Conservation (phyloP, 2,329 filamentous ascomycete species). For the Colletotrichum liaoningense region DNA sequence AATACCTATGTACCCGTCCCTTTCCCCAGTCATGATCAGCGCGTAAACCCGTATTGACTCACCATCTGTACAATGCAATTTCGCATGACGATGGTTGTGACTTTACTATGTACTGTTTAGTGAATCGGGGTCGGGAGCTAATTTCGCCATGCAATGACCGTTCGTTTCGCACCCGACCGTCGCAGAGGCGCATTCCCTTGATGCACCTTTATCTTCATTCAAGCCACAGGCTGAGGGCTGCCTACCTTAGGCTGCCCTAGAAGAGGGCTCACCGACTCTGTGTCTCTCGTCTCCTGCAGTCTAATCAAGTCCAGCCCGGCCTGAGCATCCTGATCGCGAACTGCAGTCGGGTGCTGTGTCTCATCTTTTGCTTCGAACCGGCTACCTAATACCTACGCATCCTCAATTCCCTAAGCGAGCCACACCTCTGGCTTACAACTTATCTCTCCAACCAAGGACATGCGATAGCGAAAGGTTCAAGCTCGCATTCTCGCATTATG, state of each 20-base stretch:
- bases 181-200: neutral
- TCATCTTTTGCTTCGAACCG: neutral
- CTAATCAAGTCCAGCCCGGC: neutral
- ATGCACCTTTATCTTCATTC: neutral
- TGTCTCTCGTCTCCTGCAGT: slow-evolving; percentile 9
- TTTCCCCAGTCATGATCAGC: slow-evolving; percentile 4
- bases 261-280: slow-evolving; percentile 19
- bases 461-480: slow-evolving; percentile 5
- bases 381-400: neutral
- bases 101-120: neutral
- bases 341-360: neutral
- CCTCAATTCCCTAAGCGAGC: neutral
- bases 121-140: neutral
- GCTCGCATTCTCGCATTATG: neutral
- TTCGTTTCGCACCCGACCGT: neutral
- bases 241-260: neutral
- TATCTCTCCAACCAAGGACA: neutral
- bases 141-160: neutral
- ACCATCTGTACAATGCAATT: neutral
- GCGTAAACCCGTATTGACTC: neutral
- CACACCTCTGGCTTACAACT: neutral
- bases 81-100: neutral
- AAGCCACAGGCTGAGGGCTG: neutral
- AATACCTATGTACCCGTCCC: neutral
- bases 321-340: neutral